phyloP scores from a whole-genome alignment of 768 basidiomycete genomes.

The Saitozyma podzolica region DNA sequence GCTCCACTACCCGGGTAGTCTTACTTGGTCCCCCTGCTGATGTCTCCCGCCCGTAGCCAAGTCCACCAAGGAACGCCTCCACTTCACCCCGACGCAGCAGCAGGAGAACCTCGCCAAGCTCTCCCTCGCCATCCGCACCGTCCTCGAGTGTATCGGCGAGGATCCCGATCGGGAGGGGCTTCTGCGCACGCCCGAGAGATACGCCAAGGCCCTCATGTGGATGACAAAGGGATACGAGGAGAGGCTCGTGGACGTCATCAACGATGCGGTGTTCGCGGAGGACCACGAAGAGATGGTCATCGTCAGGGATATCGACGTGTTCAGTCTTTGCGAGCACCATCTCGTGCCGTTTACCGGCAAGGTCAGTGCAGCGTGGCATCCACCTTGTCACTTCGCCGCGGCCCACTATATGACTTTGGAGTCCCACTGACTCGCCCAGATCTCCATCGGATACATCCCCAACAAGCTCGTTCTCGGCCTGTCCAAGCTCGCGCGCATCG shows the following conservation, averaged over 20 bases:
- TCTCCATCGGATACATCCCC: slow-evolving; percentile 97
- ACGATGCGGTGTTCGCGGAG: slow-evolving; percentile 96
- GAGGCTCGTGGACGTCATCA: slow-evolving; percentile 92
- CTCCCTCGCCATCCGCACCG: slow-evolving; percentile 78
- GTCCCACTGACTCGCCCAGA: slow-evolving; percentile 56
- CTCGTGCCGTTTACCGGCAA: slow-evolving; percentile 97
- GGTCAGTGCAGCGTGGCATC: slow-evolving; percentile 57
- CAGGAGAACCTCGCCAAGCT: slow-evolving; percentile 72
- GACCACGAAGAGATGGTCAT: slow-evolving; percentile 99
- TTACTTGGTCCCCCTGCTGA: neutral
- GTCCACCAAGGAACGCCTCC: slow-evolving; percentile 79
- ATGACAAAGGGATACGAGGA: slow-evolving; percentile 99
- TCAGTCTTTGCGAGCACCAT: slow-evolving; percentile 97
- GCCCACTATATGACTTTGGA: no score
- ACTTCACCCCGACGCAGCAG: slow-evolving; percentile 73
- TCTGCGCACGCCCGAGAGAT: slow-evolving; percentile 85
- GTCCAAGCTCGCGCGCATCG: slow-evolving; percentile 94
- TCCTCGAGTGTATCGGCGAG: slow-evolving; percentile 96
- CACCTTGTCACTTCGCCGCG: slow-evolving; percentile 13
- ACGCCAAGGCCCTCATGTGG: slow-evolving; percentile 96
- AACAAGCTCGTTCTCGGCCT: slow-evolving; percentile 90
- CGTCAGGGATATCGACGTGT: slow-evolving; percentile 94
- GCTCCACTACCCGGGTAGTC: neutral
- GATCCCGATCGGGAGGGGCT: slow-evolving; percentile 95
- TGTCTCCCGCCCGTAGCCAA: slow-evolving; percentile 63